A percentile compares a stretch with the other conserved stretches of the same genome.
Evolutionary conservation across 1,284 basidiomycete species (phyloP).

Genomic region (Cutaneotrichosporon daszewskae): DNA sequence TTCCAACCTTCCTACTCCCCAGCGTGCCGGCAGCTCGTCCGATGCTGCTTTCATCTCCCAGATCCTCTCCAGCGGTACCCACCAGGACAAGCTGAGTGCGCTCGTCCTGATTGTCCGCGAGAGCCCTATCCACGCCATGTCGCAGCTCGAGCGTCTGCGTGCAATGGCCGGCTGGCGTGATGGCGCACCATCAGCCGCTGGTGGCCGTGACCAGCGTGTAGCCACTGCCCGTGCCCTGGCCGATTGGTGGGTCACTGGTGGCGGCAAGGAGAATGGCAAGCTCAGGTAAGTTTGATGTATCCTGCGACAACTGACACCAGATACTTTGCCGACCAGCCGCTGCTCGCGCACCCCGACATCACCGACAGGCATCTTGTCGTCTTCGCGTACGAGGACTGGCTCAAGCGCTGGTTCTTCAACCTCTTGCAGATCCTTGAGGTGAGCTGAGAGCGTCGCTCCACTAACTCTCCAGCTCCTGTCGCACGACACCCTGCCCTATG

Average conservation of each 20-base stretch:
- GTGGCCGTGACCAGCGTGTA: slow-evolving; percentile 72
- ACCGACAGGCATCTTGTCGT: slow-evolving; percentile 70
- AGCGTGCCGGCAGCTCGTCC: slow-evolving; percentile 50
- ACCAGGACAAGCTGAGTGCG: slow-evolving; percentile 89
- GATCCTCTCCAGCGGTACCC: slow-evolving; percentile 78
- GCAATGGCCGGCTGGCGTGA: slow-evolving; percentile 72
- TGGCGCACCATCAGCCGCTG: slow-evolving; percentile 33
- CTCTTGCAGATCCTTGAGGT: slow-evolving; percentile 88
- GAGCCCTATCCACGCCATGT: slow-evolving; percentile 81
- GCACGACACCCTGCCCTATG: slow-evolving; percentile 80
- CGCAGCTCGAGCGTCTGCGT: slow-evolving; percentile 69
- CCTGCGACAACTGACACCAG: slow-evolving; percentile 46
- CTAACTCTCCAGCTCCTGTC: slow-evolving; percentile 59
- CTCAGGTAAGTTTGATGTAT: slow-evolving; percentile 65
- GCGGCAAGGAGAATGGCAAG: slow-evolving; percentile 64
- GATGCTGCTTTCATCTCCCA: slow-evolving; percentile 77
- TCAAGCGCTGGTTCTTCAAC: slow-evolving; percentile 95
- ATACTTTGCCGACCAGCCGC: slow-evolving; percentile 87
- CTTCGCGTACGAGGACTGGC: slow-evolving; percentile 94
- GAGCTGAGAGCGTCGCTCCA: slow-evolving; percentile 5
- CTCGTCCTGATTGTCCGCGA: slow-evolving; percentile 85
- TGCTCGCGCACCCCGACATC: slow-evolving; percentile 58
- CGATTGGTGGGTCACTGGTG: slow-evolving; percentile 96
- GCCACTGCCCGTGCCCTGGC: slow-evolving; percentile 84
- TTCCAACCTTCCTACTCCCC: slow-evolving; percentile 30